Base-by-base conservation (phyloP, 805 yeast species). In the Candida anglica region DNA sequence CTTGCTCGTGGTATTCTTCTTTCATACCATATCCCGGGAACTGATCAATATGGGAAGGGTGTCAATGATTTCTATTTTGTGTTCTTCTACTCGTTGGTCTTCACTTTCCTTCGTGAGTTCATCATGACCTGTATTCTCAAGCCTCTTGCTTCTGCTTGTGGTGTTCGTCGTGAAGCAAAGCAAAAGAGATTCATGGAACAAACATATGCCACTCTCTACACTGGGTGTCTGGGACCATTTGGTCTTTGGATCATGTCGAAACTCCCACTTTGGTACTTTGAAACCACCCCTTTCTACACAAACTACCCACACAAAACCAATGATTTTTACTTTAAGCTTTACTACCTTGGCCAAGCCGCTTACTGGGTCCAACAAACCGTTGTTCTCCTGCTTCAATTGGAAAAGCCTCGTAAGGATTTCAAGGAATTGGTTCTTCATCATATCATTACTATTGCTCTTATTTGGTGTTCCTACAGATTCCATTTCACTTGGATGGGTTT, bases 361-460 rank as follows among this genome's bases (percentile, higher is more conserved):
- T 93, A 87, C 60, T 93, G 99, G 99, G 79, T 88, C 15, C 99
- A 93, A 66, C 98, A 93, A 63, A 81, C 94, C 1, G 79, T 85
- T 26, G 84, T 93, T 20, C 69, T 93, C 43, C 63, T 78, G 29
- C 69, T 93, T 43, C 95, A 84, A 58, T 71, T 93, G 40, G 99
- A 93, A 61, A 86, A 86, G 58, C 98, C 96, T 38, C 76, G 99
- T 60, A 89, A 88, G 60, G 99, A 93, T 58, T 89, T 80, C 63
- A 67, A 79, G 48, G 98, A 93, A 61, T 73, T 93, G 40, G 86
- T 91, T 25, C 79, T 86, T 59, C 99, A 93, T 60, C 99, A 93
- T 58, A 74, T 93, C 42, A 79, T 93, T 43, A 93, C 99, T 17
- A 79, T 93, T 56, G 76, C 87, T 3, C 74, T 93, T 47, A 88